Percentiles rank a stretch among this genome's conserved stretches.
phyloP scores from a whole-genome alignment of 352 stramenopile genomes.

The Pythium vanterpoolii region DNA sequence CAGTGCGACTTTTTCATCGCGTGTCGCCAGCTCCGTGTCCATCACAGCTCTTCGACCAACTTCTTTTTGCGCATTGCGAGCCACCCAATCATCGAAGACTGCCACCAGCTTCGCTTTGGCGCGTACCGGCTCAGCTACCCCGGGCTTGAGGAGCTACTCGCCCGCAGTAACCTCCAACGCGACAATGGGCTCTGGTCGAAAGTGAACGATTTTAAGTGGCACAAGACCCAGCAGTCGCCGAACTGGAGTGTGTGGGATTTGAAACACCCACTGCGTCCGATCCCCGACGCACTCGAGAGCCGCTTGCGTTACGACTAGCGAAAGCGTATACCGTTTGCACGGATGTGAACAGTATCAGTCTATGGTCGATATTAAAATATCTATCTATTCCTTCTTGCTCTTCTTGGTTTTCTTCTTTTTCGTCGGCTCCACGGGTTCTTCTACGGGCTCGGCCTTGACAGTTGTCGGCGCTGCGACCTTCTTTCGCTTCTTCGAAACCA shows the following conservation, averaged over 20 bases:
- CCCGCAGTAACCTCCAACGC: constrained; percentile 43
- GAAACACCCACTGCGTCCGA: constrained; percentile 36
- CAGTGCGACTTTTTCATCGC: constrained; percentile 79
- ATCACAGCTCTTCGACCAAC: constrained; percentile 55
- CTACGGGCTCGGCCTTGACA: constrained; percentile 22
- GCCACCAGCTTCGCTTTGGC: constrained; percentile 76
- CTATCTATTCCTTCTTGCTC: constrained; percentile 45
- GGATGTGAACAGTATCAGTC: neutral
- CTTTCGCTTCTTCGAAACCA: constrained; percentile 30
- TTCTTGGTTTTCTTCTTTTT: constrained; percentile 36
- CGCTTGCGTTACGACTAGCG: constrained; percentile 38
- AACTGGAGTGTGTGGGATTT: constrained; percentile 76
- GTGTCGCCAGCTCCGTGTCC: constrained; percentile 84
- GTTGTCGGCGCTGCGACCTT: constrained; percentile 19
- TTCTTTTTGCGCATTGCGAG: constrained; percentile 84
- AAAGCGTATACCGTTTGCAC: neutral
- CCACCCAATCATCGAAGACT: constrained; percentile 91
- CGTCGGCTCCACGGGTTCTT: constrained; percentile 29
- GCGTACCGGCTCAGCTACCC: constrained; percentile 69
- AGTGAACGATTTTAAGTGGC: constrained; percentile 93
- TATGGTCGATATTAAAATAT: constrained; percentile 15
- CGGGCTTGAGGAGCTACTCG: constrained; percentile 56
- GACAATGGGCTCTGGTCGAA: constrained; percentile 78
- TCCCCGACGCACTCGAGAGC: constrained; percentile 32
- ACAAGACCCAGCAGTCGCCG: constrained; percentile 79